Evolutionary conservation across 2,329 filamentous ascomycete species (phyloP), one percentile per base, ranked within the genome.

Genomic region (Periconia digitata): DNA sequence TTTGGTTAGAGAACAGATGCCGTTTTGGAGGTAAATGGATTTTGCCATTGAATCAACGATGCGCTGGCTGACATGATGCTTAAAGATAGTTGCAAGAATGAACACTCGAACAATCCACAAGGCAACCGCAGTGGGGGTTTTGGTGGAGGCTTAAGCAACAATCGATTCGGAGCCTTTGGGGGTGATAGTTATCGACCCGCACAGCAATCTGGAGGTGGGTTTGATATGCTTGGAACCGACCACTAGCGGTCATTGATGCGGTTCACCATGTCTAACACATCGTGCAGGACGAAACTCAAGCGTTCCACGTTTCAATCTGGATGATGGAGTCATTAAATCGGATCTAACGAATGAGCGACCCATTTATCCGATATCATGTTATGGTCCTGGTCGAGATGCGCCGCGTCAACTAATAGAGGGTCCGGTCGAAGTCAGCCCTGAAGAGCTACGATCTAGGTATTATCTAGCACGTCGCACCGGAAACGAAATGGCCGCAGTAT

Each of bases 401-500:
- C 92, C 92, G 0, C 83, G 84, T 16, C 90, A 96, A 71, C 79
- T 96, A 1, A 92, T 96, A 62, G 90, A 90, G 44, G 91, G 90
- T 1, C 78, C 83, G 6, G 81, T 91, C 16, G 92, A 97, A 69
- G 87, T 91, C 69, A 95, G 90, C 63, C 87, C 88, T 35, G 92
- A 97, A 69, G 92, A 97, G 72, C 81, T 95, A 67, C 82, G 91
- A 42, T 67, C 92, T 22, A 74, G 77, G 18, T 86, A 90, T 64
- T 92, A 92, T 63, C 76, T 85, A 44, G 82, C 82, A 2, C 75
- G 78, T 35, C 79, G 82, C 8, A 64, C 79, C 7, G 87, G 88
- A 1, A 87, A 85, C 47, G 71, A 77, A 43, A 69, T 79, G 46
- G 70, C 74, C 54, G 81, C 79, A 22, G 73, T 84, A 76, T 73